phyloP scores from a whole-genome alignment of 2,329 filamentous ascomycete genomes.

The Cadophora malorum region DNA sequence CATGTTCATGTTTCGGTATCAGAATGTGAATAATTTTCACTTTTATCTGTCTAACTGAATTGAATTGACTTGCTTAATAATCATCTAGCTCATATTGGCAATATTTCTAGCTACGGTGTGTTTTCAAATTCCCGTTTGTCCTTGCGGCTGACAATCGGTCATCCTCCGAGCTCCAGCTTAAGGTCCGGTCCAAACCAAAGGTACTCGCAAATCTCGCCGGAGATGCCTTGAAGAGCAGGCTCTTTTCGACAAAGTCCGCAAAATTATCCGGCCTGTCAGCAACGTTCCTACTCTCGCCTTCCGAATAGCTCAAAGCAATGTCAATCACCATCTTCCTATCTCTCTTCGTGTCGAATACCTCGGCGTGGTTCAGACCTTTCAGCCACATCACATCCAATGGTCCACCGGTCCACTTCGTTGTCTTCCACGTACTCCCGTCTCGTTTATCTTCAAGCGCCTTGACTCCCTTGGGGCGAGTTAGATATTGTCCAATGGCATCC shows the following conservation, averaged over 20 bases:
- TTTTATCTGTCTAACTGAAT: not conserved
- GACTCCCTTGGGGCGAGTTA: slow-evolving; percentile 42
- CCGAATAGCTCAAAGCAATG: not conserved
- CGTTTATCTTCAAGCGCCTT: slow-evolving; percentile 6
- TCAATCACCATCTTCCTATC: slow-evolving; percentile 13
- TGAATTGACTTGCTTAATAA: not conserved
- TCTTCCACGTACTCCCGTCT: slow-evolving; percentile 38
- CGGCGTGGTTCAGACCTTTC: slow-evolving; percentile 58
- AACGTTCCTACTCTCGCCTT: not conserved
- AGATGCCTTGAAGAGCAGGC: slow-evolving; percentile 1
- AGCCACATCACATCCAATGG: slow-evolving; percentile 57
- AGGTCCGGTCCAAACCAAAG: slow-evolving; percentile 5
- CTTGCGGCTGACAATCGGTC: not conserved
- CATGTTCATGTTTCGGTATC: too few relatives aligned
- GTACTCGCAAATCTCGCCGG: slow-evolving; percentile 11
- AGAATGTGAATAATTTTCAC: too few relatives aligned
- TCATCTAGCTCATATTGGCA: not conserved
- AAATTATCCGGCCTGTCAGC: slow-evolving; percentile 4
- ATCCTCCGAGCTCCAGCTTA: not conserved
- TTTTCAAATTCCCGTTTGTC: not conserved
- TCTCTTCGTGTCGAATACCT: slow-evolving; percentile 49
- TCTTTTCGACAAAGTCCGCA: slow-evolving; percentile 8
- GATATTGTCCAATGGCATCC: slow-evolving; percentile 54
- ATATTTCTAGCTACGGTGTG: not conserved
- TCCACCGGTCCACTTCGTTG: slow-evolving; percentile 15